Evolutionary conservation across 2,329 filamentous ascomycete species (phyloP).

Genomic region (Hypoxylon sp.): DNA sequence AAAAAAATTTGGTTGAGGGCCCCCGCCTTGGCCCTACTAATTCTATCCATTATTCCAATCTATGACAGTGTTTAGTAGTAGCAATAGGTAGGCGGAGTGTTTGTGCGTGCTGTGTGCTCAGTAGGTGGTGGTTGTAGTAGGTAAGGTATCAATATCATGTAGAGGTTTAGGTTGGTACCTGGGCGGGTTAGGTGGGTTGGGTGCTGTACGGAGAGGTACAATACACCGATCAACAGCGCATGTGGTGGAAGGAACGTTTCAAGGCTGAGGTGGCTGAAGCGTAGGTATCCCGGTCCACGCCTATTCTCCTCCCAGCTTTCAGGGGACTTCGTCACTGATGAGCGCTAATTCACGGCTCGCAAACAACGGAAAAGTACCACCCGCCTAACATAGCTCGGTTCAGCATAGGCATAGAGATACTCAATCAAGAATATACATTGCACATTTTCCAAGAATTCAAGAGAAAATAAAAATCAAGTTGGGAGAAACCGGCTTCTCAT

Average conservation of each 20-base stretch:
- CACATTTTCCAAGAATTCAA: background rate
- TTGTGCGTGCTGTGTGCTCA: constrained; percentile 10
- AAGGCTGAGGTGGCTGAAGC: background rate
- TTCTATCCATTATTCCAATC: constrained; percentile 5
- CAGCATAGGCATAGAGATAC: background rate
- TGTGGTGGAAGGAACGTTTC: background rate
- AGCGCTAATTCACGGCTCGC: background rate
- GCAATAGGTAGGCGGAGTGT: background rate
- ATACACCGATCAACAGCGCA: background rate
- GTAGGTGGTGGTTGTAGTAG: background rate
- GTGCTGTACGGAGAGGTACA: background rate
- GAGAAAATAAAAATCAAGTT: background rate
- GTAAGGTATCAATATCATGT: background rate
- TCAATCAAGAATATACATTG: background rate
- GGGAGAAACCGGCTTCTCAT: constrained; percentile 17
- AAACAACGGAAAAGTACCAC: background rate
- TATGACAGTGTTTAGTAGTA: background rate
- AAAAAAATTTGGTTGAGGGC: background rate
- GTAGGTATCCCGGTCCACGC: no score
- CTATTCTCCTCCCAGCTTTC: background rate
- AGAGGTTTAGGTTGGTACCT: background rate
- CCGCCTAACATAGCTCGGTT: no score
- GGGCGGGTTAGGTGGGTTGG: background rate
- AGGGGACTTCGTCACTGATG: background rate
- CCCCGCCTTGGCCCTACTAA: background rate